These are phyloP conservation scores for Sporisorium exsertum DNA, from an alignment of 1,284 basidiomycete genomes.

Conservation along the genomic window DNA sequence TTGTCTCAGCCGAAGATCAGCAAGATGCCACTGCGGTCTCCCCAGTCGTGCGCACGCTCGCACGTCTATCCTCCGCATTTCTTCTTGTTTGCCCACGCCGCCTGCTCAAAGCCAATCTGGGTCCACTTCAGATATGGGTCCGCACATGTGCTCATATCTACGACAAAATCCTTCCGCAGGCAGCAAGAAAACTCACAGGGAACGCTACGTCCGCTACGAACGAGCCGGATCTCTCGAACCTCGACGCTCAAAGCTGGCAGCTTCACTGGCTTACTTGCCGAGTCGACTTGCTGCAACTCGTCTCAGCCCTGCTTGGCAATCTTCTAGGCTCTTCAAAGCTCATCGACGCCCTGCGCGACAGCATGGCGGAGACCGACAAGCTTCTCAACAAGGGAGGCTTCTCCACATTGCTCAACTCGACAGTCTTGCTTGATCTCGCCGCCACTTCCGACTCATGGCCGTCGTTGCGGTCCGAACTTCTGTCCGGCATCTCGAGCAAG, in stretches of 20 bases:
- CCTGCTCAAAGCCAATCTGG: conserved; percentile 17
- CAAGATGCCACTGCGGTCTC: neutral
- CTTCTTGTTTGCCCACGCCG: conserved; percentile 23
- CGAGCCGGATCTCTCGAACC: conserved; percentile 7
- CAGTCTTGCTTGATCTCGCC: conserved; percentile 34
- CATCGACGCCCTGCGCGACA: conserved; percentile 5
- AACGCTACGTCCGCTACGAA: neutral
- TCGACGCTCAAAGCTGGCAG: conserved; percentile 28
- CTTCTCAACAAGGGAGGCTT: conserved; percentile 25
- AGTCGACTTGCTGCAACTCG: conserved; percentile 33
- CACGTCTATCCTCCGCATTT: conserved; percentile 23
- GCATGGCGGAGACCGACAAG: conserved; percentile 14
- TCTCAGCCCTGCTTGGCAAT: conserved; percentile 11
- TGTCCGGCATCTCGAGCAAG: conserved; percentile 12
- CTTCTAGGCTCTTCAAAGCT: conserved; percentile 22
- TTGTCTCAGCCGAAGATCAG: neutral
- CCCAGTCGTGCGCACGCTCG: conserved; percentile 21
- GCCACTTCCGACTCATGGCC: conserved; percentile 36
- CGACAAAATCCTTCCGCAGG: conserved; percentile 23
- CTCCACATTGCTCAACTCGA: conserved; percentile 30
- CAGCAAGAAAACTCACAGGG: neutral
- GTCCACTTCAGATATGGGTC: conserved; percentile 7
- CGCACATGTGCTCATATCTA: conserved; percentile 24
- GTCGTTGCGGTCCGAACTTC: conserved; percentile 18
- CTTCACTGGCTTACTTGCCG: conserved; percentile 39